These are phyloP conservation scores for Silene coronaria DNA, from an alignment of 179 eudicot species.

Conservation along the genomic window DNA sequence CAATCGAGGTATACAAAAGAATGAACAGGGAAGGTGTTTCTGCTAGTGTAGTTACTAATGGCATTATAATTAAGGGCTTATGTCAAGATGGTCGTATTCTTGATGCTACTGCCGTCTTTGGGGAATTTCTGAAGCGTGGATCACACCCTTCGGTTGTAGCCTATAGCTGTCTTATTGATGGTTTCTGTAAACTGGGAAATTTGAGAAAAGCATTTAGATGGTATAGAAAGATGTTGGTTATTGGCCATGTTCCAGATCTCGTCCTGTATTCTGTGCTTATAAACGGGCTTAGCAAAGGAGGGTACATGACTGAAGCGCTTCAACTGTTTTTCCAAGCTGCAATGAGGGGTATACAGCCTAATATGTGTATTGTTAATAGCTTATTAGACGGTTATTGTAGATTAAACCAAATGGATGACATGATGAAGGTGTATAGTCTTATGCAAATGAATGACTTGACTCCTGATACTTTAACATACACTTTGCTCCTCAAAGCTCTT, in stretches of 20 bases:
- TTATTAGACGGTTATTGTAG: constrained; percentile 57
- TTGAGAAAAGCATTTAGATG: constrained; percentile 41
- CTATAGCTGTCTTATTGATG: constrained; percentile 53
- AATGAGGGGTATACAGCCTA: constrained; percentile 39
- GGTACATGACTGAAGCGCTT: constrained; percentile 44
- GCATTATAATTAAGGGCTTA: constrained; percentile 54
- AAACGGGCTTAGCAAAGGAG: constrained; percentile 55
- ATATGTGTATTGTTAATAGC: constrained; percentile 38
- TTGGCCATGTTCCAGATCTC: constrained; percentile 43
- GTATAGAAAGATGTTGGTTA: constrained; percentile 34
- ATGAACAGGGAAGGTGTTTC: constrained; percentile 42
- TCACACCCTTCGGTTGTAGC: constrained; percentile 40
- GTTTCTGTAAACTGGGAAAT: constrained; percentile 48
- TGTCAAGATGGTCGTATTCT: constrained; percentile 39
- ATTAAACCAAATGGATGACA: constrained; percentile 31
- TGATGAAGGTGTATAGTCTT: constrained; percentile 39
- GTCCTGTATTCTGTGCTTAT: constrained; percentile 38
- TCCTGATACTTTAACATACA: constrained; percentile 49
- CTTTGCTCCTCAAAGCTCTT: constrained; percentile 45
- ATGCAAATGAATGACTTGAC: constrained; percentile 27
- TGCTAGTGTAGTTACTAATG: constrained; percentile 39
- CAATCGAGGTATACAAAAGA: constrained; percentile 35
- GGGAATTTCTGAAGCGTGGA: constrained; percentile 48
- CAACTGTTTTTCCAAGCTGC: constrained; percentile 42
- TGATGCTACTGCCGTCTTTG: constrained; percentile 52